Evolutionary conservation across 2,329 filamentous ascomycete genomes (phyloP).

Genomic region (Claviceps purpurea): DNA sequence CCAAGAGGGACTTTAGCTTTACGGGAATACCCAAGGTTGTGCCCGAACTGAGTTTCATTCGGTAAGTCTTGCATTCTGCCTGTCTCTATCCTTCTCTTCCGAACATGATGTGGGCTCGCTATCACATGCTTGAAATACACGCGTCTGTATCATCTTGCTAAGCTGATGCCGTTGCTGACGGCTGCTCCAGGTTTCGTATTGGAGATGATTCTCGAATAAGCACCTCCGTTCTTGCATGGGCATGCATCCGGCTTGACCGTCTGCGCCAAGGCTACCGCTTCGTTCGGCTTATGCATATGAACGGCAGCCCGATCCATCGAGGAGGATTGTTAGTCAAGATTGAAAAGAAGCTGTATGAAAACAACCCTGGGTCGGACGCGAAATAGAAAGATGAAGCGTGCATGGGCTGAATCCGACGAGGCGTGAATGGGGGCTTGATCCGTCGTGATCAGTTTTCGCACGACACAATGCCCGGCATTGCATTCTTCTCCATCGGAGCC

Average conservation of each 20-base stretch:
- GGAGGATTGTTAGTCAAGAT: slow-evolving; percentile 39
- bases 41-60: slow-evolving; percentile 58
- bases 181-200: slow-evolving; percentile 34
- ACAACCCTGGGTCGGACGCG: not conserved
- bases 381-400: not conserved
- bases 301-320: slow-evolving; percentile 29
- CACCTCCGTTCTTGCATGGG: slow-evolving; percentile 35
- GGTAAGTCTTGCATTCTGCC: slow-evolving; percentile 35
- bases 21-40: slow-evolving; percentile 43
- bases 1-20: slow-evolving; percentile 45
- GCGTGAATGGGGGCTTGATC: too few species aligned
- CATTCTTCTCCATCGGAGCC: too few species aligned
- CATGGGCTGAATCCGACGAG: too few species aligned
- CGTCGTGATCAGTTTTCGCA: too few species aligned
- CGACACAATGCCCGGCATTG: too few species aligned
- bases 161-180: slow-evolving; percentile 2
- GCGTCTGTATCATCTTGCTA: slow-evolving; percentile 7
- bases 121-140: not conserved
- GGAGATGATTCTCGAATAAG: slow-evolving; percentile 32
- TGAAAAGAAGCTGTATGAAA: slow-evolving; percentile 23
- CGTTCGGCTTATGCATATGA: slow-evolving; percentile 33
- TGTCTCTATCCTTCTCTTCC: not conserved
- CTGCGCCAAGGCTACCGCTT: slow-evolving; percentile 42
- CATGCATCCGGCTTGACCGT: slow-evolving; percentile 46
- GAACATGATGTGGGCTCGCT: not conserved